Evolutionary conservation across 2,329 filamentous ascomycete genomes (phyloP).

Genomic region (Albifimbria verrucaria): DNA sequence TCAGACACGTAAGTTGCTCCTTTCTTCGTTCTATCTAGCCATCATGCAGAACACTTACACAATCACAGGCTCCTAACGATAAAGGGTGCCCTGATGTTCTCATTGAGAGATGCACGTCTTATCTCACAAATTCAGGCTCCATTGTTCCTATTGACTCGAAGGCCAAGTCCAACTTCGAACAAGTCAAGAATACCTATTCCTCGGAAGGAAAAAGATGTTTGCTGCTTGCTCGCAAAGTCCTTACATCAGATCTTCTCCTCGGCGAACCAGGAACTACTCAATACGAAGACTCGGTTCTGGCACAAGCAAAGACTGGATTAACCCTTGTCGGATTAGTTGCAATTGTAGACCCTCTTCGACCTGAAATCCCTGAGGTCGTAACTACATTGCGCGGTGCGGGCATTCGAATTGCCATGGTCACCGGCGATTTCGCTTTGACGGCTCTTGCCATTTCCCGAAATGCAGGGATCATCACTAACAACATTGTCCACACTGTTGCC

Average conservation of each 20-base stretch:
- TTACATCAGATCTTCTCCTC: conserved; percentile 38
- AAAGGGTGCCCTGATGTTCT: conserved; percentile 78
- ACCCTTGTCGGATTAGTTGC: conserved; percentile 72
- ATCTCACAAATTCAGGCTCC: conserved; percentile 53
- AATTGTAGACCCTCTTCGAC: conserved; percentile 73
- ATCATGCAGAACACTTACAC: conserved; percentile 4
- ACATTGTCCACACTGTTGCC: conserved; percentile 49
- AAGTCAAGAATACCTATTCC: conserved; percentile 66
- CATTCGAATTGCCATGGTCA: conserved; percentile 79
- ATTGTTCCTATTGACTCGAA: conserved; percentile 44
- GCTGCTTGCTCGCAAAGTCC: conserved; percentile 59
- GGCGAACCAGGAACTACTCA: conserved; percentile 38
- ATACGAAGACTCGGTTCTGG: conserved; percentile 53
- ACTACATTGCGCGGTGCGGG: conserved; percentile 65
- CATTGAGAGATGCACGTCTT: conserved; percentile 58
- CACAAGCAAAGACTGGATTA: conserved; percentile 54
- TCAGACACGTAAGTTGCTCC: conserved; percentile 31
- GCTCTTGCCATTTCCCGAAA: conserved; percentile 70
- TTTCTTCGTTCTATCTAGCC: background rate
- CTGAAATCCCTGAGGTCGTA: conserved; percentile 67
- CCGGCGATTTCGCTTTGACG: conserved; percentile 73
- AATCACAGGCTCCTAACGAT: conserved; percentile 59
- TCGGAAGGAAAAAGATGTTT: conserved; percentile 65
- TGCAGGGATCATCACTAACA: conserved; percentile 65
- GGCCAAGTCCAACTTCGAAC: conserved; percentile 46